Percentiles rank a stretch among this genome's conserved stretches.
Conservation (phyloP, 768 basidiomycete species). For the Naganishia kalamii region DNA sequence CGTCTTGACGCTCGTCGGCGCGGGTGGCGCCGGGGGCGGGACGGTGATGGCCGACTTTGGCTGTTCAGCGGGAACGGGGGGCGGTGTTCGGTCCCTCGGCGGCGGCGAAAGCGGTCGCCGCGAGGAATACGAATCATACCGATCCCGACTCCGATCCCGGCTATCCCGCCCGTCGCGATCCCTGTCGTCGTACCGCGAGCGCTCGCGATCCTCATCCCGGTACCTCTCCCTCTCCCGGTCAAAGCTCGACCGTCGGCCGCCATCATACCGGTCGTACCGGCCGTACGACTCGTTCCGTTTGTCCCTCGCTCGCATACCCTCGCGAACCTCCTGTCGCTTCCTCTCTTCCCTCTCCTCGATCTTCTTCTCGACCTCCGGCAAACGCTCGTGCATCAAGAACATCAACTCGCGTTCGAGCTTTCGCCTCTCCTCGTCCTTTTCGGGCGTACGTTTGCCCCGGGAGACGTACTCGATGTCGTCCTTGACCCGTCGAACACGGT, state of each 20-base stretch:
- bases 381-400: conserved; percentile 75
- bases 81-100: conserved; percentile 49
- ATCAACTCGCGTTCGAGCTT: conserved; percentile 81
- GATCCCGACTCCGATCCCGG: conserved; percentile 32
- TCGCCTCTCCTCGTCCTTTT: conserved; percentile 78
- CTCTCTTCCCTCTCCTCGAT: conserved; percentile 71
- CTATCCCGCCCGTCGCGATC: conserved; percentile 50
- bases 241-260: conserved; percentile 23
- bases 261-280: conserved; percentile 51
- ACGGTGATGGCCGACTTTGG: conserved; percentile 22
- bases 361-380: conserved; percentile 82
- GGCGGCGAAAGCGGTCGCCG: conserved; percentile 37
- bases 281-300: conserved; percentile 61
- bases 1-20: conserved; percentile 49
- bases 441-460: conserved; percentile 62
- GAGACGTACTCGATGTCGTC: conserved; percentile 85
- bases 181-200: too few species aligned
- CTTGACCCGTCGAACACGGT: conserved; percentile 75
- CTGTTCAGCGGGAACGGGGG: conserved; percentile 45
- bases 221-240: conserved; percentile 42
- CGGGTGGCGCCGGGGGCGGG: conserved; percentile 54
- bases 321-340: conserved; percentile 68
- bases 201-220: conserved; percentile 49
- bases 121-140: conserved; percentile 40
- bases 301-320: conserved; percentile 73